These are phyloP conservation scores for Leccinum fibrillosum DNA, from an alignment of 768 basidiomycete genomes.

Conservation along the genomic window DNA sequence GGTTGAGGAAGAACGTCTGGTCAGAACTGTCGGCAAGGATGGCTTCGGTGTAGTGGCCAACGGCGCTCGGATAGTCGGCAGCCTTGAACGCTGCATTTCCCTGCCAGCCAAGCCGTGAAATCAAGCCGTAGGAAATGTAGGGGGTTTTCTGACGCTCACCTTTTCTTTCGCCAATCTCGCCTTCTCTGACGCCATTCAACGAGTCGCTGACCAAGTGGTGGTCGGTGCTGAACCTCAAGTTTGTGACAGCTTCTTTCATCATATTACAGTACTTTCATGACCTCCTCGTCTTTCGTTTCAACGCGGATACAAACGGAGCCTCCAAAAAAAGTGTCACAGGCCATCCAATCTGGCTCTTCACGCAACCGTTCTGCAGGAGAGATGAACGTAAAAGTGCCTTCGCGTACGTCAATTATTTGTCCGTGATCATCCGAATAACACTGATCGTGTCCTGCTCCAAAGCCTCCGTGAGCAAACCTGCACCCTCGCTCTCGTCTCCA, in stretches of 20 bases:
- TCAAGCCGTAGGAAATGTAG: not conserved
- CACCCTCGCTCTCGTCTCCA: slow-evolving; percentile 45
- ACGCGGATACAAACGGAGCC: slow-evolving; percentile 2
- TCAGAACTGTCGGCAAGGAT: slow-evolving; percentile 68
- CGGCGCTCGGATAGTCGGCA: slow-evolving; percentile 71
- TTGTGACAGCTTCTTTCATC: not conserved
- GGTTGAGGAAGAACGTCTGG: slow-evolving; percentile 79
- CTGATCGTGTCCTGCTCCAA: slow-evolving; percentile 12
- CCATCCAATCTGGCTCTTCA: slow-evolving; percentile 1
- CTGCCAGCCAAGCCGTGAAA: slow-evolving; percentile 37
- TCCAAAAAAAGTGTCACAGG: not conserved
- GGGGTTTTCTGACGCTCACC: slow-evolving; percentile 5
- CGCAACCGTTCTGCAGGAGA: slow-evolving; percentile 1
- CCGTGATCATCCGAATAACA: not conserved
- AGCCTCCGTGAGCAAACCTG: slow-evolving; percentile 61
- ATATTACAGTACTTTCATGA: not conserved
- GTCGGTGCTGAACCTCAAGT: not conserved
- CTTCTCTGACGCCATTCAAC: slow-evolving; percentile 33
- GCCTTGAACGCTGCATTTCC: slow-evolving; percentile 86
- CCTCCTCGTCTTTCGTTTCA: not conserved
- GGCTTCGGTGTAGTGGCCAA: slow-evolving; percentile 82
- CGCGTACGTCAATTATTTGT: slow-evolving; percentile 21
- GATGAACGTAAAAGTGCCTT: slow-evolving; percentile 18
- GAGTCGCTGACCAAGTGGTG: slow-evolving; percentile 1
- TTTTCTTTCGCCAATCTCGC: slow-evolving; percentile 35